phyloP scores from a whole-genome alignment of 2,329 filamentous ascomycete genomes.

The Orbilia quercus region DNA sequence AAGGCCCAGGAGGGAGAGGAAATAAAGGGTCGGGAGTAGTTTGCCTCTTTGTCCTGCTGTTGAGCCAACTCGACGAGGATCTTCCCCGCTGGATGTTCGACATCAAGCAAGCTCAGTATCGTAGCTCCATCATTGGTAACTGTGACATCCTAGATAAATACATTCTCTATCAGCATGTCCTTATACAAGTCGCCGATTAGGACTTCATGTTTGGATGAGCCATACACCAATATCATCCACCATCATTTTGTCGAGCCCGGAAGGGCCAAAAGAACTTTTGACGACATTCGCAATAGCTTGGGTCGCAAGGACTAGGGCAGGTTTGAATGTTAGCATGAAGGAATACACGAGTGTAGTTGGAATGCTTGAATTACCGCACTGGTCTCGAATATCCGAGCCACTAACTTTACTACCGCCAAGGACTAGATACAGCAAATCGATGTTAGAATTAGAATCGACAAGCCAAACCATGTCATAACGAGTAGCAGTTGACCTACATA shows the following conservation, averaged over 20 bases:
- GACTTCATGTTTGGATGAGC: conserved; percentile 58
- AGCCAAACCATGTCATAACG: background rate
- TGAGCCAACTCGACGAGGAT: conserved; percentile 97
- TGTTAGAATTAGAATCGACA: background rate
- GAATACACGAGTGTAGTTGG: conserved; percentile 1
- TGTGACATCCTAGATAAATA: conserved; percentile 76
- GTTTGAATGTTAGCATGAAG: conserved; percentile 11
- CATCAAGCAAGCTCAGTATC: conserved; percentile 92
- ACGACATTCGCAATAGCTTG: conserved; percentile 98
- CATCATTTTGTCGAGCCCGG: conserved; percentile 99
- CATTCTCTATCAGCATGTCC: conserved; percentile 40
- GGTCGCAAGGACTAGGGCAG: conserved; percentile 80
- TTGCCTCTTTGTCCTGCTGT: conserved; percentile 92
- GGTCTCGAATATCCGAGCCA: conserved; percentile 93
- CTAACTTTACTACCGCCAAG: conserved; percentile 97
- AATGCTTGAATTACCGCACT: conserved; percentile 76
- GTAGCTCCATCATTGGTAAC: conserved; percentile 99
- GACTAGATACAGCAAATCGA: conserved; percentile 67
- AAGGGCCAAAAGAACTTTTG: conserved; percentile 97
- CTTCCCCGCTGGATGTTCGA: conserved; percentile 98
- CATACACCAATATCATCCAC: conserved; percentile 96
- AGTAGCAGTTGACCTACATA: conserved; percentile 71
- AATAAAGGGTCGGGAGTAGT: background rate
- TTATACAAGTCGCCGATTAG: conserved; percentile 32
- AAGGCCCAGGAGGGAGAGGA: too few species aligned